phyloP scores from a whole-genome alignment of 2,329 filamentous ascomycete species.

The Pseudogymnoascus sp. region DNA sequence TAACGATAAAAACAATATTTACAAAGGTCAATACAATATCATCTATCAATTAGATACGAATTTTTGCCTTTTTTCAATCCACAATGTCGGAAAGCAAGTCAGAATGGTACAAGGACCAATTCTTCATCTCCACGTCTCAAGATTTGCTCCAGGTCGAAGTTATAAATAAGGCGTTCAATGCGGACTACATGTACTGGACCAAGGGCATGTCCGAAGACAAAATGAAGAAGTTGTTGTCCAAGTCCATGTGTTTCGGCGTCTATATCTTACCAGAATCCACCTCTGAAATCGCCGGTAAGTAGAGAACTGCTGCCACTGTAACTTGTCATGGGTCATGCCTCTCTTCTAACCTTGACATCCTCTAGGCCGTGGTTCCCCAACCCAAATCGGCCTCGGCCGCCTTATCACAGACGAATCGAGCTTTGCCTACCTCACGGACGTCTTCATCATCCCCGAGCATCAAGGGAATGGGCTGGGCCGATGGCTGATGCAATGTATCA shows the following conservation, averaged over 20 bases:
- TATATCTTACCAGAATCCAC: constrained; percentile 34
- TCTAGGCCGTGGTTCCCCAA: constrained; percentile 13
- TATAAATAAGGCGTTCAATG: constrained; percentile 47
- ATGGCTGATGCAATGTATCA: constrained; percentile 56
- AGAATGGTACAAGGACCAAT: constrained; percentile 44
- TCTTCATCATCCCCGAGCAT: constrained; percentile 53
- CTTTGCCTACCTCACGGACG: constrained; percentile 62
- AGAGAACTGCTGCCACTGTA: constrained; percentile 14
- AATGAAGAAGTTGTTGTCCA: constrained; percentile 44
- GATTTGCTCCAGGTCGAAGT: constrained; percentile 44
- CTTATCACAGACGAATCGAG: constrained; percentile 62
- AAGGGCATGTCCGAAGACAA: constrained; percentile 40
- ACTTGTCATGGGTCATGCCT: constrained; percentile 8
- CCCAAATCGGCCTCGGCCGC: constrained; percentile 49
- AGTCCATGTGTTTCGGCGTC: constrained; percentile 52
- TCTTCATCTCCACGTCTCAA: constrained; percentile 54
- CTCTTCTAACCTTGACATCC: background rate
- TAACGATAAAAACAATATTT: background rate
- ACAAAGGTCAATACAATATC: background rate
- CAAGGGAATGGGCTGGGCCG: constrained; percentile 55
- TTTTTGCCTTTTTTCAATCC: background rate
- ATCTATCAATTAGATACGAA: background rate
- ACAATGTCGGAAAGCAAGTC: background rate
- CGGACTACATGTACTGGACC: constrained; percentile 56
- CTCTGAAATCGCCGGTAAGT: constrained; percentile 23